Base-by-base conservation (phyloP, 169 alveolate species). In the Plasmodium gallinaceum region DNA sequence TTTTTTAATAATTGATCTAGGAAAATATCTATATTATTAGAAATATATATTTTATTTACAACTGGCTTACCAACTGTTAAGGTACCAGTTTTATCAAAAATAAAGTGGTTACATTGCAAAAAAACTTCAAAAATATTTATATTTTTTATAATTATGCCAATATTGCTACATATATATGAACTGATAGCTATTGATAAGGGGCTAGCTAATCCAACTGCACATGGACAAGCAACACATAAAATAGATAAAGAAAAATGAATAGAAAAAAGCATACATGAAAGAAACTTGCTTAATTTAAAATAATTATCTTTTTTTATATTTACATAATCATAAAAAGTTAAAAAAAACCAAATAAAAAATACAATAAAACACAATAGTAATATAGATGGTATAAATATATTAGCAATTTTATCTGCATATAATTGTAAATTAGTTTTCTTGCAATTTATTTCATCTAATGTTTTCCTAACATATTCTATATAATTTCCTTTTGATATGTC, bases 191-290 rank as follows among this genome's bases (percentile, higher is more conserved):
- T 80, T 43, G 90, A 80, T 18, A 80, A 60, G 7, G 90, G 90
- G 43, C 90, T 80, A 45, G 90, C 90, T 43, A 80, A 46, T n/a
- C 90, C 83, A 1, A 80, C 90, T n/a, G 90, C 90, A 80, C 90
- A 80, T 18, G 90, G 90, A 26, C 90, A 80, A 18, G 90, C 90
- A 24, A 80, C 90, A 68, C 90, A 80, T 66, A 80, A 80, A 43
- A 80, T 68, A 18, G 90, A 80, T 66, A 80, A 66, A n/a, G 90
- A 80, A 51, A 80, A 80, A 65, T 80, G 90, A 20, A 80, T 57
- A 12, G 90, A 80, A 58, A 80, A 80, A 52, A 80, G 68, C 2
- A 80, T 32, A 80, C 90, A 80, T 14, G 90, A 65, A 61, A 80
- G 54, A 51, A 80, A 61, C 18, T 42, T 66, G 52, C 52, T 80